Evolutionary conservation across 371 early-diverging fungal species (phyloP), one percentile per base, ranked within the genome.

Genomic region (Mortierella sp.): DNA sequence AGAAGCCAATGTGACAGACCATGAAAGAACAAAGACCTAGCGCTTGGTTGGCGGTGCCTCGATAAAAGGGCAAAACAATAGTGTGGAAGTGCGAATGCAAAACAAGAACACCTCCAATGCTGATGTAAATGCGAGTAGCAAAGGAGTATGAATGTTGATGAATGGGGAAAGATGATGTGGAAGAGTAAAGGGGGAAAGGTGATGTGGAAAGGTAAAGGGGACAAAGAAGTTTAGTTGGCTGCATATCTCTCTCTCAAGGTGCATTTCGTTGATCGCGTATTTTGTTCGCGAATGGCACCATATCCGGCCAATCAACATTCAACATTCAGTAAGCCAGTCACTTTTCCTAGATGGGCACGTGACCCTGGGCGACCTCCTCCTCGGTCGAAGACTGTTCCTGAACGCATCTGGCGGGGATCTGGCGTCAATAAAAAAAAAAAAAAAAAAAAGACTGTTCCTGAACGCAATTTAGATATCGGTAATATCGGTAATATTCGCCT

Each of bases 231-330:
- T 27, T 17, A 34, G 19, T 39, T 23, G 7, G 42, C 7, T 26
- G 17, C 34, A 24, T 34, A 42, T 8, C 43, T 26, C 46, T 28
- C 28, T 27, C 11, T 28, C 15, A 15, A 17, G n/a, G 7, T 12
- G 48, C 30, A 14, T 26, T 46, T 46, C 42, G n/a, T 6, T 37
- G 9, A 23, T 28, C 43, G 34, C 30, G 19, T 21, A 37, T 19
- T 17, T 34, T 15, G 24, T 31, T 21, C 7, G 43, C 41, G 24
- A 47, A 58, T 58, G 58, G 58, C 58, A 58, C 58, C 58, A 58
- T 58, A 58, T 58, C 49, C 49, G 27, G n/a, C 58, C 58, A 58
- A 58, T 58, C 27, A 58, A 1, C 46, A n/a, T 17, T 7, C 12
- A 4, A 7, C 15, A 48, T 58, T 56, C 26, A 27, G 12, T 37